These are phyloP conservation scores for Nitzschia sp. DNA, from an alignment of 108 stramenopile species.

Conservation along the genomic window DNA sequence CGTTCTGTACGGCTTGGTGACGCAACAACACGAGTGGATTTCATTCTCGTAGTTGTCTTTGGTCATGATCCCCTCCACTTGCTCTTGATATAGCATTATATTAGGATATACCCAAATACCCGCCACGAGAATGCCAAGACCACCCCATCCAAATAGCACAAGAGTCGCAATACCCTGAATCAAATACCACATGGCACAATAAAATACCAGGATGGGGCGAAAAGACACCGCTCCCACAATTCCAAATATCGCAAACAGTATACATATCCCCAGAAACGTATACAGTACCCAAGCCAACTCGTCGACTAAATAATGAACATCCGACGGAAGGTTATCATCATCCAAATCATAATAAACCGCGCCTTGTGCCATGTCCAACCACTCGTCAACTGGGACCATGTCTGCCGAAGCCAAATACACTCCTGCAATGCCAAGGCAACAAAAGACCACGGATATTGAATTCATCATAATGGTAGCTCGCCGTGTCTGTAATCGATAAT, in stretches of 20 bases:
- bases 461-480: constrained; percentile 18
- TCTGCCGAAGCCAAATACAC: neutral
- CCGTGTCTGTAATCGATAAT: neutral
- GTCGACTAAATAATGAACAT: neutral
- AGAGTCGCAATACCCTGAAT: constrained; percentile 1
- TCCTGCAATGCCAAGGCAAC: neutral
- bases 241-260: constrained; percentile 15
- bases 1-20: neutral
- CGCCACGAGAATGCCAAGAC: neutral
- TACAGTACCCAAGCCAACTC: constrained; percentile 2
- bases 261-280: neutral
- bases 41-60: constrained; percentile 43
- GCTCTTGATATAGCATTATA: constrained; percentile 29
- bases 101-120: constrained; percentile 43
- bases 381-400: constrained; percentile 1
- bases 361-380: constrained; percentile 2
- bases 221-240: constrained; percentile 23
- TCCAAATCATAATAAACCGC: neutral
- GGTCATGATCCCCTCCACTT: constrained; percentile 39
- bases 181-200: constrained; percentile 11
- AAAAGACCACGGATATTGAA: constrained; percentile 8
- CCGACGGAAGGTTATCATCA: neutral
- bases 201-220: constrained; percentile 5
- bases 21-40: constrained; percentile 37
- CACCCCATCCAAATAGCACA: constrained; percentile 1